These are phyloP conservation scores for Daldinia bambusicola DNA, from an alignment of 495 filamentous ascomycete species.

Conservation along the genomic window DNA sequence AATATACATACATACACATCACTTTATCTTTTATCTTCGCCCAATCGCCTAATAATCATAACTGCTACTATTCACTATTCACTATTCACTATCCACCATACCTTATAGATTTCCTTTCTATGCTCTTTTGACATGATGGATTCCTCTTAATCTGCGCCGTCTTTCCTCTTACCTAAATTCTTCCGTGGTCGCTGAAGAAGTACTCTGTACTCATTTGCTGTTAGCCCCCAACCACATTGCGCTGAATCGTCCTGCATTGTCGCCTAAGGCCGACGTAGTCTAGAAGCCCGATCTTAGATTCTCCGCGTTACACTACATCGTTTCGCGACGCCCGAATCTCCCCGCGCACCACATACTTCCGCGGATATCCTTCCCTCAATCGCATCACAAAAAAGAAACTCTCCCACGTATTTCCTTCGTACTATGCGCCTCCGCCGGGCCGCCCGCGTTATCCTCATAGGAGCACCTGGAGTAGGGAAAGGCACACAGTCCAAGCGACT, in stretches of 20 bases:
- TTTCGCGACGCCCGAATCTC: slow-evolving; percentile 28
- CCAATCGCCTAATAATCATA: neutral
- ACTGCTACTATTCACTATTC: neutral
- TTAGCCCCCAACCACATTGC: slow-evolving; percentile 18
- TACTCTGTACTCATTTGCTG: slow-evolving; percentile 5
- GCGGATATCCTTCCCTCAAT: slow-evolving; percentile 19
- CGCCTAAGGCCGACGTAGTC: slow-evolving; percentile 12
- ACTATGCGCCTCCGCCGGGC: slow-evolving; percentile 77
- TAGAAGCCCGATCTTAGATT: slow-evolving; percentile 16
- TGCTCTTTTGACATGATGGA: slow-evolving; percentile 22
- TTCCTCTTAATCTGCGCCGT: slow-evolving; percentile 22
- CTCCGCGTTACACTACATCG: slow-evolving; percentile 19
- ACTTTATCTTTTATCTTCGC: no score
- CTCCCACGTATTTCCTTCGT: slow-evolving; percentile 20
- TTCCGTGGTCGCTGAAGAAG: slow-evolving; percentile 5
- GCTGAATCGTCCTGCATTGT: slow-evolving; percentile 19
- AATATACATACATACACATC: neutral
- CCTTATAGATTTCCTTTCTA: neutral
- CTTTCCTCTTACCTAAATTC: slow-evolving; percentile 12
- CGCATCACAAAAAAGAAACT: slow-evolving; percentile 6
- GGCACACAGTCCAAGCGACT: slow-evolving; percentile 93
- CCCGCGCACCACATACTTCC: slow-evolving; percentile 11
- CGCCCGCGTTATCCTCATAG: slow-evolving; percentile 92
- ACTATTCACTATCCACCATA: slow-evolving; percentile 1
- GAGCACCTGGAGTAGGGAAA: slow-evolving; percentile 92